Evolutionary conservation across 1,284 basidiomycete genomes (phyloP).

Genomic region (Trametes versicolor): DNA sequence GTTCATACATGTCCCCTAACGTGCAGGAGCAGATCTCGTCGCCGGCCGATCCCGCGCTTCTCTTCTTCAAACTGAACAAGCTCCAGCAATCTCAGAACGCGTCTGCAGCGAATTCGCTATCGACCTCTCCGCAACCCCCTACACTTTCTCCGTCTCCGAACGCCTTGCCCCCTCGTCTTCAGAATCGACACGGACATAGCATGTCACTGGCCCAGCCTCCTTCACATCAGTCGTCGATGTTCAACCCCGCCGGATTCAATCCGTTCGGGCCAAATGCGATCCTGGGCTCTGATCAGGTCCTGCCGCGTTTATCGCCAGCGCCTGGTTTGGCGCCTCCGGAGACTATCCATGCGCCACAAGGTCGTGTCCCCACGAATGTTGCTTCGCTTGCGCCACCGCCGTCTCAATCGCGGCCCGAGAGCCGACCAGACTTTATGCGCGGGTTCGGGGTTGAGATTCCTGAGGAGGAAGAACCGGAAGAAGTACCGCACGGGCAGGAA

Average conservation of each 20-base stretch:
- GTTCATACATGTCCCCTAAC: slow-evolving; percentile 14
- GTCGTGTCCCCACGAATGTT: slow-evolving; percentile 60
- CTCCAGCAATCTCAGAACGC: slow-evolving; percentile 75
- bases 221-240: slow-evolving; percentile 48
- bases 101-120: slow-evolving; percentile 61
- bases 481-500: slow-evolving; percentile 32
- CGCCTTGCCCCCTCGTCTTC: slow-evolving; percentile 52
- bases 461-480: slow-evolving; percentile 56
- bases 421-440: slow-evolving; percentile 74
- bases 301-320: slow-evolving; percentile 35
- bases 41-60: slow-evolving; percentile 80
- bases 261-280: slow-evolving; percentile 67
- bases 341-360: slow-evolving; percentile 67
- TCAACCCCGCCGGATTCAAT: slow-evolving; percentile 59
- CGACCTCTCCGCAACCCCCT: slow-evolving; percentile 70
- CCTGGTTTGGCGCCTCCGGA: slow-evolving; percentile 31
- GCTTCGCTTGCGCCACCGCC: slow-evolving; percentile 57
- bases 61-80: slow-evolving; percentile 84
- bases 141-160: slow-evolving; percentile 63
- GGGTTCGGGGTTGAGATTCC: slow-evolving; percentile 84
- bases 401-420: slow-evolving; percentile 56
- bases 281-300: slow-evolving; percentile 60
- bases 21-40: slow-evolving; percentile 74
- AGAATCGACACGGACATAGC: slow-evolving; percentile 73
- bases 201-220: slow-evolving; percentile 73